Evolutionary conservation across 768 basidiomycete species (phyloP).

Genomic region (Tulasnella sp.): DNA sequence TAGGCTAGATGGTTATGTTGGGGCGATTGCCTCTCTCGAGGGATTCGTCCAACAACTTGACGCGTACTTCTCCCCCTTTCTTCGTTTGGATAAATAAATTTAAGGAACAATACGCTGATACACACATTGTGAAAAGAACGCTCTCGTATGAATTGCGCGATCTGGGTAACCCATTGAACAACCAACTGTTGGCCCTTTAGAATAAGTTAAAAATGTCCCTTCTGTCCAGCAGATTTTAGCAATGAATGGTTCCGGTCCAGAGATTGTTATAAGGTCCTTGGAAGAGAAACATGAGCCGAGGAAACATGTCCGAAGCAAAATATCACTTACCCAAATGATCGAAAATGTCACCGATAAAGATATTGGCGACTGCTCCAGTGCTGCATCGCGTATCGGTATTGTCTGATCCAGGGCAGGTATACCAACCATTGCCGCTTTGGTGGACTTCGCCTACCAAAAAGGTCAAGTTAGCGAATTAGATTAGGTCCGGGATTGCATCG

Average conservation of each 20-base stretch:
- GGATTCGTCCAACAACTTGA: slow-evolving; percentile 6
- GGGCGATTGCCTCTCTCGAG: slow-evolving; percentile 50
- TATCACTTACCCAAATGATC: slow-evolving; percentile 49
- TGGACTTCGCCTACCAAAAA: slow-evolving; percentile 30
- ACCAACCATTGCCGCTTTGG: slow-evolving; percentile 46
- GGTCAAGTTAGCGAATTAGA: background rate
- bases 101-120: background rate
- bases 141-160: background rate
- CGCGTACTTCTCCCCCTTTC: slow-evolving; percentile 14
- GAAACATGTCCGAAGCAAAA: background rate
- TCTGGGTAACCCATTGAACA: background rate
- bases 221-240: background rate
- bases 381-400: slow-evolving; percentile 51
- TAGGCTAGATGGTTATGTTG: slow-evolving; percentile 64
- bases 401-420: slow-evolving; percentile 57
- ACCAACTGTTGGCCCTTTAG: background rate
- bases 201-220: background rate
- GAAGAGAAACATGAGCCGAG: background rate
- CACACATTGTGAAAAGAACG: background rate
- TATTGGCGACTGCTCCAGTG: slow-evolving; percentile 50
- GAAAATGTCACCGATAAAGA: slow-evolving; percentile 43
- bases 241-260: background rate
- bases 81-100: background rate
- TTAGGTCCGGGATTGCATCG: background rate
- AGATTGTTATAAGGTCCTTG: background rate